Conservation (phyloP, 2,329 filamentous ascomycete genomes). For the Stagonosporopsis rhizophila region DNA sequence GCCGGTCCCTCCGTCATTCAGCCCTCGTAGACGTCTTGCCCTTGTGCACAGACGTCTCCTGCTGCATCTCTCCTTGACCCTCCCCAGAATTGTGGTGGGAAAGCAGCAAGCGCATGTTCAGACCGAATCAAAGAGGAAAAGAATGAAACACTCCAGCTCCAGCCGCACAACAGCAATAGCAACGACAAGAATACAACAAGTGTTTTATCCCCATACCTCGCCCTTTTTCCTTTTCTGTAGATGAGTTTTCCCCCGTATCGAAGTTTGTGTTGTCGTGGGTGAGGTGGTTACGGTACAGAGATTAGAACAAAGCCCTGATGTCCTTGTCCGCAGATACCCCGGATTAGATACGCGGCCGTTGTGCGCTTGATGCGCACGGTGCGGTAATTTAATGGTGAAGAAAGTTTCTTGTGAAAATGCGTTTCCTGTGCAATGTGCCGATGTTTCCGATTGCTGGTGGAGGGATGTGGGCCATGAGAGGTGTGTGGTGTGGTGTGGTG, state of each 20-base stretch:
- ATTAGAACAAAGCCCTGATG: neutral
- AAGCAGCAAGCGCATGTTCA: neutral
- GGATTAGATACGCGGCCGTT: constrained; percentile 1
- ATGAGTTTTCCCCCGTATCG: constrained; percentile 12
- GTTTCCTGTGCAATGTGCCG: neutral
- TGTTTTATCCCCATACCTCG: neutral
- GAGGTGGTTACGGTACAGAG: constrained; percentile 3
- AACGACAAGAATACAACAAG: neutral
- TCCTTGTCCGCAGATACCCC: constrained; percentile 17
- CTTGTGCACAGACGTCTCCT: neutral
- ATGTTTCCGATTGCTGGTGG: neutral
- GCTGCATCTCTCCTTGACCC: no score
- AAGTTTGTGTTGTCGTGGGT: neutral
- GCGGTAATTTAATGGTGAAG: constrained; percentile 18
- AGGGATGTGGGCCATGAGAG: neutral
- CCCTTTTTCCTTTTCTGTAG: constrained; percentile 21
- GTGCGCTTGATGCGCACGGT: neutral
- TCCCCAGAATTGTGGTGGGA: neutral
- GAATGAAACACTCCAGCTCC: neutral
- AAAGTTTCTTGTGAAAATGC: neutral
- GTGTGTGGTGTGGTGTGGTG: no score
- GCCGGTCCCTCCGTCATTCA: constrained; percentile 58
- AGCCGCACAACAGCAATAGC: neutral
- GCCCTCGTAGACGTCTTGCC: constrained; percentile 39
- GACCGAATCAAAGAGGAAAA: neutral